Evolutionary conservation across 1,139 yeast species (phyloP).

Genomic region (Hemisphaericaspora subhashii): DNA sequence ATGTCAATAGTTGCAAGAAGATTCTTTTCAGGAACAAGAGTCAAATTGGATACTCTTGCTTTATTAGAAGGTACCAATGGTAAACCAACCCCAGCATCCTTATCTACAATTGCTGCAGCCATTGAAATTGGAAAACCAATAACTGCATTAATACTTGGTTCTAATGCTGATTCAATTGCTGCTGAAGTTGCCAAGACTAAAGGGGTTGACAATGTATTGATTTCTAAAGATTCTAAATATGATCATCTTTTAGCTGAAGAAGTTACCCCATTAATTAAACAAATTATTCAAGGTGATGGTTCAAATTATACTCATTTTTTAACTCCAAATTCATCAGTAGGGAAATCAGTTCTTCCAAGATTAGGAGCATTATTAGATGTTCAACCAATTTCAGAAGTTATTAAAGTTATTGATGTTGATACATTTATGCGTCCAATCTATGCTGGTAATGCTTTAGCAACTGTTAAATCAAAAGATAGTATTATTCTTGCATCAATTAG

Average conservation of each 20-base stretch:
- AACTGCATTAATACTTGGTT: conserved; percentile 60
- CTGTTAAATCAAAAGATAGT: conserved; percentile 71
- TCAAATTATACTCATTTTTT: conserved; percentile 63
- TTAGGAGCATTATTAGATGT: conserved; percentile 80
- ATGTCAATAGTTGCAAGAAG: conserved; percentile 21
- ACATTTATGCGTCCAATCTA: conserved; percentile 92
- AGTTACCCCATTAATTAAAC: conserved; percentile 56
- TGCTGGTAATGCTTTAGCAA: conserved; percentile 91
- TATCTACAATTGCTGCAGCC: conserved; percentile 70
- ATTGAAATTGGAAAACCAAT: conserved; percentile 60
- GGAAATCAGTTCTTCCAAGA: conserved; percentile 85
- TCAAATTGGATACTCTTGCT: conserved; percentile 57
- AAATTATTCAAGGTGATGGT: conserved; percentile 46
- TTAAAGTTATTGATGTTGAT: conserved; percentile 59
- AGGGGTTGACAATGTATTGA: conserved; percentile 47
- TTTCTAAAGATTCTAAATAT: conserved; percentile 50
- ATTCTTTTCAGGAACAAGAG: conserved; percentile 28
- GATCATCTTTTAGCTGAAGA: conserved; percentile 66
- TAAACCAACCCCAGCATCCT: conserved; percentile 61
- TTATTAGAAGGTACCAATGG: conserved; percentile 64
- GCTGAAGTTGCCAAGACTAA: conserved; percentile 37
- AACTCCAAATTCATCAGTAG: conserved; percentile 80
- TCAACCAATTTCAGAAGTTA: conserved; percentile 86
- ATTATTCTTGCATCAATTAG: conserved; percentile 73
- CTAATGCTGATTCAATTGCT: conserved; percentile 45